Evolutionary conservation across 495 filamentous ascomycete species (phyloP).

Genomic region (Hamigera avellanea): DNA sequence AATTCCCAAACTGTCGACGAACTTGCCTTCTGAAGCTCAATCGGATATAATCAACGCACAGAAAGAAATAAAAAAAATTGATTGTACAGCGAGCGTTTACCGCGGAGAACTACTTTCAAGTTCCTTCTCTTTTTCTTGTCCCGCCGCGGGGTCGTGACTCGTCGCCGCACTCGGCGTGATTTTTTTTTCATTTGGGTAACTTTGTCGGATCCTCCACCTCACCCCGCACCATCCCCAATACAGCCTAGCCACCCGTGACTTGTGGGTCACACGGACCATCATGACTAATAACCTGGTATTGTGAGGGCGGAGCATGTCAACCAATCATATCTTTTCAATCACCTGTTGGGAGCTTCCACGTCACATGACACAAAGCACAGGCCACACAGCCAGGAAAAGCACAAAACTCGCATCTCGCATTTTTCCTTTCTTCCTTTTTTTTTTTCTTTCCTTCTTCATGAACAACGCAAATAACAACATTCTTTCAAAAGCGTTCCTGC

Average conservation of each 20-base stretch:
- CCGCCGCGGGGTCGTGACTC: too few species aligned
- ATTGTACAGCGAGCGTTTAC: too few species aligned
- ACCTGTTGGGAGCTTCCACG: background rate
- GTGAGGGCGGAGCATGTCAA: background rate
- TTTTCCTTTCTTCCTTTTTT: constrained; percentile 9
- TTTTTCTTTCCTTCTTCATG: constrained; percentile 40
- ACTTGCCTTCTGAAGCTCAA: too few species aligned
- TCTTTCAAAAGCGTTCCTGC: constrained; percentile 53
- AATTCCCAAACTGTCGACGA: too few species aligned
- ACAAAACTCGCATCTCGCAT: constrained; percentile 5
- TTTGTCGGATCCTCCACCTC: too few species aligned
- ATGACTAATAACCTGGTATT: background rate
- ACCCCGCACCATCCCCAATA: constrained; percentile 1
- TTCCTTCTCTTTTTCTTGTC: too few species aligned
- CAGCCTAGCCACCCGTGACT: background rate
- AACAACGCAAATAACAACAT: constrained; percentile 60
- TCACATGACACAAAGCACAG: constrained; percentile 7
- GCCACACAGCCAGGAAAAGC: constrained; percentile 5
- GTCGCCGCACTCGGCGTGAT: too few species aligned
- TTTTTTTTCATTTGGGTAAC: too few species aligned
- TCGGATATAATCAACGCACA: too few species aligned
- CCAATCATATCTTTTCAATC: background rate
- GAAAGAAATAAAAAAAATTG: too few species aligned
- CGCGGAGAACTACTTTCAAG: too few species aligned
- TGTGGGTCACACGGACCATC: background rate